Evolutionary conservation across 208 protist genomes (phyloP), one percentile per base, ranked within the genome.

Genomic region (Acanthamoeba royreba): DNA sequence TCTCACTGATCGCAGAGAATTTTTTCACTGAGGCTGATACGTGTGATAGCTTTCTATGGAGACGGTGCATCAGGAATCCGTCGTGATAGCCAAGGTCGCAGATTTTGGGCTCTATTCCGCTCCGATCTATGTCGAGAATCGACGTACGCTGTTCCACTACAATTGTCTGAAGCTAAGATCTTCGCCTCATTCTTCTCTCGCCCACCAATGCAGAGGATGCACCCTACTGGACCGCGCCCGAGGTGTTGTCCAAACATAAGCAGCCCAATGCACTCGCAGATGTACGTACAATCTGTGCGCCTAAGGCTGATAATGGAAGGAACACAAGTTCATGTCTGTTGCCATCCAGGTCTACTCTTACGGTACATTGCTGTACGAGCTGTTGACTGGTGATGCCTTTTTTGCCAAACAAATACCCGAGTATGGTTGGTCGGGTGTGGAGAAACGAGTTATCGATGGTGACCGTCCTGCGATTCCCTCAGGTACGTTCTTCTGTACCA

Each of bases 201-300:
- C 40, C 22, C 28, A 74, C n/a, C n/a, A n/a, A n/a, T n/a, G n/a
- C 74, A 63, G 79, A 63, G 35, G 79, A 88, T 25, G 49, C 43
- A 2, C 46, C 79, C 3, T 53, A 63, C 22, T 88, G 79, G 79
- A 15, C 61, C 46, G 79, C 79, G n/a, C 79, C 79, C 25, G 79
- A 88, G 79, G 49, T 88, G 7, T 22, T 88, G 47, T 38, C 45
- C 79, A 88, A 88, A 47, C 43, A 88, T 22, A 88, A 88, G n/a
- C 49, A 88, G 38, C 69, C 69, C 38, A 81, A 28, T 81, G n/a
- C n/a, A n/a, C n/a, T n/a, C n/a, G n/a, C 79, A 25, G 79, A 88
- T 22, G 79, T 86, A 53, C 77, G 22, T 13, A n/a, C n/a, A n/a
- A n/a, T n/a, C n/a, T 46, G 22, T 13, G 11, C 28, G 63, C 63